phyloP scores from a whole-genome alignment of 2,329 filamentous ascomycete genomes.

The Hypoxylon sp. region DNA sequence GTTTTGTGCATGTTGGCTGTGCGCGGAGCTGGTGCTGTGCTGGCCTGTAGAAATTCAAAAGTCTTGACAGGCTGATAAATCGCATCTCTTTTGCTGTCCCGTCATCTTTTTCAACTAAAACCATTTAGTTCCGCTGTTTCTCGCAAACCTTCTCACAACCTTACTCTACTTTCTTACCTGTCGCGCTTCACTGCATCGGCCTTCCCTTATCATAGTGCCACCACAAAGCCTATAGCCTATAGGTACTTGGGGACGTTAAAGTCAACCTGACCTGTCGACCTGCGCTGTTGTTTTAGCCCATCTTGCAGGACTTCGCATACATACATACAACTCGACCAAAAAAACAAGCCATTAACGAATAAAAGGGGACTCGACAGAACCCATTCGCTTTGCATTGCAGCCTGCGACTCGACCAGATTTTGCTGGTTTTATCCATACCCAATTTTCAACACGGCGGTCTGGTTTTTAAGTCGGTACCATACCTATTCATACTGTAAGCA shows the following conservation, averaged over 20 bases:
- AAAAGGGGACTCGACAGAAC: slow-evolving; percentile 17
- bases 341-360: slow-evolving; percentile 1
- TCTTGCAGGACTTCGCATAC: too few relatives aligned
- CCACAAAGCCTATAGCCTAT: too few relatives aligned
- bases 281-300: slow-evolving; percentile 4
- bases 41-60: slow-evolving; percentile 31
- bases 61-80: slow-evolving; percentile 42
- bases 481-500: slow-evolving; percentile 28
- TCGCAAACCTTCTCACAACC: slow-evolving; percentile 14
- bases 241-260: slow-evolving; percentile 14
- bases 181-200: slow-evolving; percentile 20
- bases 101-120: slow-evolving; percentile 29
- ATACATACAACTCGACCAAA: slow-evolving; percentile 1
- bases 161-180: slow-evolving; percentile 4
- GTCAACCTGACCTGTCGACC: too few relatives aligned
- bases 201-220: slow-evolving; percentile 19
- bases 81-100: slow-evolving; percentile 32
- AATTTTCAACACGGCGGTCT: slow-evolving; percentile 16
- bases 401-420: slow-evolving; percentile 12
- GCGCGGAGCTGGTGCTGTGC: slow-evolving; percentile 26
- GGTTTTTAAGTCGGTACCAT: slow-evolving; percentile 18
- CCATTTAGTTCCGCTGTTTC: slow-evolving; percentile 17
- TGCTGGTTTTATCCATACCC: too few relatives aligned
- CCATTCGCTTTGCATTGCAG: slow-evolving; percentile 7
- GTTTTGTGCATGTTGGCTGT: slow-evolving; percentile 45